Evolutionary conservation across 805 yeast genomes (phyloP).

Genomic region (Candida schatavii): DNA sequence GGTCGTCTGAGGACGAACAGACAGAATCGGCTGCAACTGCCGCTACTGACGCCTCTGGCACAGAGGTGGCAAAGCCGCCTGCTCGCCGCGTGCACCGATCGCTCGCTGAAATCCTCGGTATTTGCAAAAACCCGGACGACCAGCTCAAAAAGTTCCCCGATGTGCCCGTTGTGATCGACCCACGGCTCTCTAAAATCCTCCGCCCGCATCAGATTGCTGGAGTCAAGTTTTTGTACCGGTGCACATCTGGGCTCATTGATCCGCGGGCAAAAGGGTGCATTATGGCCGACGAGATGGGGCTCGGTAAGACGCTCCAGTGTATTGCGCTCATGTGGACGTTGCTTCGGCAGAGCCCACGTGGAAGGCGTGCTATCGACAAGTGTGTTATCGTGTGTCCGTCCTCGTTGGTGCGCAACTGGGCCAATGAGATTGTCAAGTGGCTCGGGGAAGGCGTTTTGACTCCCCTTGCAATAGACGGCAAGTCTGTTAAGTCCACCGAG

Average conservation of each 20-base stretch:
- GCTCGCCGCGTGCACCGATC: conserved; percentile 55
- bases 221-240: conserved; percentile 82
- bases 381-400: conserved; percentile 95
- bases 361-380: conserved; percentile 78
- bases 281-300: conserved; percentile 98
- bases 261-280: conserved; percentile 90
- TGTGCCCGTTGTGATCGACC: conserved; percentile 96
- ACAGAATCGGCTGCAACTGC: conserved; percentile 10
- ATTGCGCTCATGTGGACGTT: conserved; percentile 90
- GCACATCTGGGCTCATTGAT: conserved; percentile 84
- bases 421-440: conserved; percentile 94
- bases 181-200: conserved; percentile 73
- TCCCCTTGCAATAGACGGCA: conserved; percentile 91
- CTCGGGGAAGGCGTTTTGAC: conserved; percentile 86
- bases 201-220: conserved; percentile 98
- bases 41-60: conserved; percentile 11
- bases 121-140: conserved; percentile 50
- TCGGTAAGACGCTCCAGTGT: conserved; percentile 90
- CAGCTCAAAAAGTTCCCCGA: conserved; percentile 59
- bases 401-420: conserved; percentile 93
- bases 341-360: conserved; percentile 83
- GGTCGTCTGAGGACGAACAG: conserved; percentile 18
- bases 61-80: conserved; percentile 10
- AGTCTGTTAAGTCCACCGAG: conserved; percentile 67
- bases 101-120: conserved; percentile 77